Conservation (phyloP, 306 rosid genomes). For the Acmispon strigosus region DNA sequence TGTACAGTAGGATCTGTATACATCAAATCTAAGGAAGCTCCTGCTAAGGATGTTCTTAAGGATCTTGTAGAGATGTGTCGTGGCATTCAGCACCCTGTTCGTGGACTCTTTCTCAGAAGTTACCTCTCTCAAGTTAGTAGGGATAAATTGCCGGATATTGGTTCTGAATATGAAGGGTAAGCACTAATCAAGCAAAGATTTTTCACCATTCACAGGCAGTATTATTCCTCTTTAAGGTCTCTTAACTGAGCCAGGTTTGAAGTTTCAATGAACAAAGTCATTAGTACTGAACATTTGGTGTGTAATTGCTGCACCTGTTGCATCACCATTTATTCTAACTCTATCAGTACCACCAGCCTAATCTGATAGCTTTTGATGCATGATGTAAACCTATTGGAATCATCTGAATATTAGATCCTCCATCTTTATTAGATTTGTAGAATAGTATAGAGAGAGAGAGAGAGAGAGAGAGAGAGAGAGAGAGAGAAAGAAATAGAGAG, state of each 20-base stretch:
- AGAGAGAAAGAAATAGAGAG: too few species aligned
- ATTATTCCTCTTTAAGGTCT: not conserved
- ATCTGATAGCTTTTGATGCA: slow-evolving; percentile 5
- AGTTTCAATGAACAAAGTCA: slow-evolving; percentile 8
- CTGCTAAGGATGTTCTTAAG: slow-evolving; percentile 91
- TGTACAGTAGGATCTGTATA: slow-evolving; percentile 95
- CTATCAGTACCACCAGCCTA: not conserved
- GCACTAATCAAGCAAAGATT: slow-evolving; percentile 24
- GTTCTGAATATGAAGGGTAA: slow-evolving; percentile 85
- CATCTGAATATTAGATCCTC: slow-evolving; percentile 9
- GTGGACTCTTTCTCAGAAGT: slow-evolving; percentile 86
- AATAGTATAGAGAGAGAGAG: too few species aligned
- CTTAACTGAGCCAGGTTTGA: not conserved
- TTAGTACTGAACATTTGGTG: slow-evolving; percentile 7
- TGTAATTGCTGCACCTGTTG: not conserved
- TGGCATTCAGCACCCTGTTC: slow-evolving; percentile 85
- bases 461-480: too few species aligned
- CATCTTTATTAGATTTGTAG: not conserved
- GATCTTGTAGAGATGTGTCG: slow-evolving; percentile 98
- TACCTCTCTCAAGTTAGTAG: slow-evolving; percentile 89
- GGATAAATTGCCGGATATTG: slow-evolving; percentile 79
- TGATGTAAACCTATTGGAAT: not conserved
- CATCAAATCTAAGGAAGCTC: slow-evolving; percentile 87
- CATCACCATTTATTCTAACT: not conserved
- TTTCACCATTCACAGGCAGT: not conserved